phyloP scores from a whole-genome alignment of 2,329 filamentous ascomycete species.

The Penicillium sp. region DNA sequence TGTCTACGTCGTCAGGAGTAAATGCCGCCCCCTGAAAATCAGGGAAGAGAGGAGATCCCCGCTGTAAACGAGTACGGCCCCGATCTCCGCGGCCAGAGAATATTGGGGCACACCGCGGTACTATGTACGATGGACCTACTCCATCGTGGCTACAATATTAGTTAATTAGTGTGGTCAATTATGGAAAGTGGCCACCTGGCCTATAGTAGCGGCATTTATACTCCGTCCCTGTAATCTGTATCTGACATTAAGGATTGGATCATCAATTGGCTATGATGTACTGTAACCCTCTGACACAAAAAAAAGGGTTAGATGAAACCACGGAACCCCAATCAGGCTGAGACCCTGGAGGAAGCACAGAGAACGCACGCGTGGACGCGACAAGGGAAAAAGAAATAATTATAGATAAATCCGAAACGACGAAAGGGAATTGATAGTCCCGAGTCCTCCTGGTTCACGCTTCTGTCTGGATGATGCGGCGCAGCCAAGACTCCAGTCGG shows the following conservation, averaged over 20 bases:
- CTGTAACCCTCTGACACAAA: background rate
- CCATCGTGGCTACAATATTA: background rate
- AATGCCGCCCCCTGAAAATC: constrained; percentile 25
- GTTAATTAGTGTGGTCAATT: background rate
- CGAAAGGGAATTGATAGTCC: constrained; percentile 5
- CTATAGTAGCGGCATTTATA: background rate
- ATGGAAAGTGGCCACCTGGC: background rate
- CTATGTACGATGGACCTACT: background rate
- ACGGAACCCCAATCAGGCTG: background rate
- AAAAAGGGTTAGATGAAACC: background rate
- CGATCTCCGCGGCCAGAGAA: background rate
- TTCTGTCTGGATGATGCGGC: constrained; percentile 8
- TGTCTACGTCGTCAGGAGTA: constrained; percentile 1
- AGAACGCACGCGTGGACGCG: background rate
- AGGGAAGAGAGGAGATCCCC: constrained; percentile 8
- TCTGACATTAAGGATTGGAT: background rate
- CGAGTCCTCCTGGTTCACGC: constrained; percentile 7
- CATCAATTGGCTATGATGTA: background rate
- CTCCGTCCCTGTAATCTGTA: background rate
- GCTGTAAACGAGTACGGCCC: constrained; percentile 18
- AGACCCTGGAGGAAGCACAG: background rate
- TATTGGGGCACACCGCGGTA: background rate
- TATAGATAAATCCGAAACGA: background rate
- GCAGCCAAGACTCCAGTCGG: constrained; percentile 14
- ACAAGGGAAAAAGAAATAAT: background rate